Evolutionary conservation across 2,329 filamentous ascomycete species (phyloP), one percentile per base, ranked within the genome.

Genomic region (Aspergillus pseudoviridinutans): DNA sequence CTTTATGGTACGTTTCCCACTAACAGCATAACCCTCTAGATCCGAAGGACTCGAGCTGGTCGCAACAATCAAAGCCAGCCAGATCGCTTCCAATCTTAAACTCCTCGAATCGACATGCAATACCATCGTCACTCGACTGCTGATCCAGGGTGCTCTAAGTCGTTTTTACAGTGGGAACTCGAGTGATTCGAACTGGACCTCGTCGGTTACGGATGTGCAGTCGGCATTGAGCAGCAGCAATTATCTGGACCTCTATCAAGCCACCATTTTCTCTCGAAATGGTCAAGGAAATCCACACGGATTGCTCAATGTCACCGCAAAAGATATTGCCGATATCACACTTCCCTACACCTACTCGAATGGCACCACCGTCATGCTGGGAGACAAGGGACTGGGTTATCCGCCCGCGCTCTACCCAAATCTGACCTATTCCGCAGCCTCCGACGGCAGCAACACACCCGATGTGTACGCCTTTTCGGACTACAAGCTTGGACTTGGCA

Each of bases 21-120:
- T 49, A 12, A 47, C 12, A 25, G 9, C 28, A 35, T 51, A 6
- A 38, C 32, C 14, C 29, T 32, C 32, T 1, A 79, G 82, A 50
- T 76, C 84, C 12, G 80, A 84, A 53, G 84, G 87, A 53, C 84
- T 97, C 50, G 79, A 86, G 27, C 80, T 96, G 60, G 91, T 91
- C 1, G 92, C 92, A 6, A 92, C 89, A 2, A 85, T 96, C 69
- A 96, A 96, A 74, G 88, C 92, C 22, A 87, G 89, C 29, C 88
- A 93, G 69, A 82, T 97, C 61, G 81, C 88, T 5, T 88, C 90
- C 53, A 89, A 91, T 70, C 83, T 97, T 55, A 81, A 90, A 53
- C 82, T 96, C 53, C 85, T 96, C 64, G 85, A 92, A 75, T 89
- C 89, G 32, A 88, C 86, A 58, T 89, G 87, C 68, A 80, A 82